Base-by-base conservation (phyloP, 768 basidiomycete genomes). In the Naganishia vishniacii region DNA sequence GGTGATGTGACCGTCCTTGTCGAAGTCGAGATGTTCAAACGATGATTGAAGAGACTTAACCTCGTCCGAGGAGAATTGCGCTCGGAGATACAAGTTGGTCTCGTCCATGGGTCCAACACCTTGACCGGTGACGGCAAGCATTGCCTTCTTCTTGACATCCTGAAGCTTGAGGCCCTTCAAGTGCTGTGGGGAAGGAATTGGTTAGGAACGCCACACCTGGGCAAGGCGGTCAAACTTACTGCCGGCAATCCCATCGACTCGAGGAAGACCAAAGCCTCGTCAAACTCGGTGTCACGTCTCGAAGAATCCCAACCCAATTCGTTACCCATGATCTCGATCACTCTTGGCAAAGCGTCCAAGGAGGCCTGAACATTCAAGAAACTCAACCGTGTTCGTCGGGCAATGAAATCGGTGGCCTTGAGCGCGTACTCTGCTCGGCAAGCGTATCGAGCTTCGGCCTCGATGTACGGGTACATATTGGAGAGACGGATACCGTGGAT, bases 281-380 rank as follows among this genome's bases (percentile, higher is more conserved):
- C 79, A 77, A 80, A 81, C 72, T 97, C 88, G 61, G 78, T 71
- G 59, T 79, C 76, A 69, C 85, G 83, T 70, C 86, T 82, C 16
- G 80, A 69, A 28, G 78, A 75, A 65, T 82, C 81, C 94, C 94
- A 99, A 13, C 81, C 80, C 6, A 93, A 82, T 73, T 97, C 91
- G 16, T 83, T 83, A 4, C 84, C 83, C 91, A 97, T 94, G 76
- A 95, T 88, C 64, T 90, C 89, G 66, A 94, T 85, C 51, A 99
- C 86, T 31, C 83, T 82, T 2, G 93, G 92, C 56, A 99, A 84
- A 0, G 87, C 84, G 29, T 87, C 84, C 32, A 93, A 82, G 0
- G 94, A 87, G 0, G 88, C 88, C 64, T 87, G 86, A 0, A 86
- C 87, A 75, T 95, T 92, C 69, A 98, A 85, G 83, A 97, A 98